Evolutionary conservation across 2,329 filamentous ascomycete genomes (phyloP), one percentile per base, ranked within the genome.

Genomic region (Fusarium transvaalense): DNA sequence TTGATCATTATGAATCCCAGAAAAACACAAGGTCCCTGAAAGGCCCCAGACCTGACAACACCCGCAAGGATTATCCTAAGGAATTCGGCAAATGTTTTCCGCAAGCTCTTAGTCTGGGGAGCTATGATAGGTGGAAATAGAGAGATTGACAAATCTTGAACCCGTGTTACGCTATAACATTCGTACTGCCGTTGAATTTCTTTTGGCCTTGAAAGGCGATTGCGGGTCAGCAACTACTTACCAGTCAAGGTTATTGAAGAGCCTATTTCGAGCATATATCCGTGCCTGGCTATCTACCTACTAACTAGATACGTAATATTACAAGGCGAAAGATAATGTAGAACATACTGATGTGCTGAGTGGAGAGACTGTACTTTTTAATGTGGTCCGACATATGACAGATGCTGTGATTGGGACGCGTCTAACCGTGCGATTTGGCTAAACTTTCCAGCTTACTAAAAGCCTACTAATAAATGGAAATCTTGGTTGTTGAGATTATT

Each of bases 61-160:
- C 21, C 34, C 10, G n/a, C 47, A 38, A 29, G 47, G 47, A 50
- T 50, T 50, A 38, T 50, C 47, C 47, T 50, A 39, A 50, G 47
- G 47, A 50, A 50, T 50, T 50, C 46, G 46, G 46, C 14, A 50
- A 50, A 50, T 4, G 5, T 15, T 50, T 50, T 27, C 47, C 47
- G 47, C 23, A 19, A 31, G 14, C 23, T 25, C 5, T 25, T 25
- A 25, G 23, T 25, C 6, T 4, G 6, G 32, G 7, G 32, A 31
- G 35, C 14, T n/a, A 21, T 50, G 34, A 50, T 50, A 50, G 47
- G 47, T 39, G 47, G 47, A 50, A 50, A 50, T 50, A 50, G 34
- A 21, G 9, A 7, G 3, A 10, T 19, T 25, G 10, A 14, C 12
- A 4, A 7, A 25, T 17, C 32, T 38, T 50, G 47, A 50, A 21